These are phyloP conservation scores for Extremus antarcticus DNA, from an alignment of 495 filamentous ascomycete genomes.

Conservation along the genomic window DNA sequence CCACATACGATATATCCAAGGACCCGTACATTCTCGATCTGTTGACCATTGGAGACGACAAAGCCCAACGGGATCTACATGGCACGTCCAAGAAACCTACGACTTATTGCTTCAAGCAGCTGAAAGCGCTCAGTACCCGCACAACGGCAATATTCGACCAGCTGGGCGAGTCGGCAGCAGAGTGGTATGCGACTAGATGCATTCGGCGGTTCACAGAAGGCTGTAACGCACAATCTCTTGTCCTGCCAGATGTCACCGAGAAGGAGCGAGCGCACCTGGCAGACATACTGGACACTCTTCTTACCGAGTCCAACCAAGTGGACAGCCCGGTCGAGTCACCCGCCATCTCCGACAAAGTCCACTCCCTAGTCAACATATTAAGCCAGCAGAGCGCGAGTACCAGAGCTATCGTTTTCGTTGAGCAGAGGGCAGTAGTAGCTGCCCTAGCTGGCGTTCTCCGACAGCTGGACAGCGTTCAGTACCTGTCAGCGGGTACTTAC, in stretches of 20 bases:
- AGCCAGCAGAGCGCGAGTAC: constrained; percentile 29
- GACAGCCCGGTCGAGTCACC: too few species aligned
- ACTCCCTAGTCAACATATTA: constrained; percentile 45
- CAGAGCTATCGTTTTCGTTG: constrained; percentile 71
- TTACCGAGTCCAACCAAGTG: neutral
- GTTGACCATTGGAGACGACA: constrained; percentile 30
- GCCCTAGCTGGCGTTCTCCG: constrained; percentile 57
- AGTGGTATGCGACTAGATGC: constrained; percentile 56
- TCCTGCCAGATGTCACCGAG: constrained; percentile 33
- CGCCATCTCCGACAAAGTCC: constrained; percentile 37
- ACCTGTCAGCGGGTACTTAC: constrained; percentile 45
- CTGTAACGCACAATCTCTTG: neutral
- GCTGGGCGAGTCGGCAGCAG: constrained; percentile 63
- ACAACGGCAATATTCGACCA: constrained; percentile 44
- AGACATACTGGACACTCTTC: constrained; percentile 38
- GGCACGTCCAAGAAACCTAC: constrained; percentile 40
- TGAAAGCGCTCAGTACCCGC: constrained; percentile 46
- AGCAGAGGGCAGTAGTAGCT: constrained; percentile 57
- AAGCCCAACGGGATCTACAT: constrained; percentile 30
- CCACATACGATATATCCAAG: constrained; percentile 45
- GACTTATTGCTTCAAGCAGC: constrained; percentile 53
- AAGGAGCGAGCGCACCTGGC: constrained; percentile 54
- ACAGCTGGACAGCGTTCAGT: constrained; percentile 31
- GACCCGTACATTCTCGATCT: constrained; percentile 60
- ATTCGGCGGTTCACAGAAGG: constrained; percentile 26